Base-by-base conservation (phyloP, 2,329 filamentous ascomycete species). In the Sporothrix mexicana region DNA sequence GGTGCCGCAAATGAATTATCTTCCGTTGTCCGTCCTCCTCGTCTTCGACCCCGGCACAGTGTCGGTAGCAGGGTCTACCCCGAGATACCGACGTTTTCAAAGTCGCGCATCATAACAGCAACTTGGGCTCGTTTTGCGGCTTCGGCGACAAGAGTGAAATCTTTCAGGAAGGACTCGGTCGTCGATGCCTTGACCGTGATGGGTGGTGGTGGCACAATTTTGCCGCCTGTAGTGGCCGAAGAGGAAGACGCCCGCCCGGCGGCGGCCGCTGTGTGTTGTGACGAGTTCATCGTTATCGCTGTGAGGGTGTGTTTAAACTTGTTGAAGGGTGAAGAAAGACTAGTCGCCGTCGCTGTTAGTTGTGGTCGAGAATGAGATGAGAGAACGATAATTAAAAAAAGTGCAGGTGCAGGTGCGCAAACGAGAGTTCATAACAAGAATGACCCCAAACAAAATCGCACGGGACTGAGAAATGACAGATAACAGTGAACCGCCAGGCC, bases 91-190 rank as follows among this genome's bases (percentile, higher is more conserved):
- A 92, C 87, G 75, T 90, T 88, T 78, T 93, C 94, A 79, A 98
- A 87, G 81, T 98, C 95, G 75, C 95, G 88, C 86, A 95, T 92
- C 80, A 98, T 85, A 78, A 94, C 90, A 57, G 93, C 93, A 86
- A 98, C 93, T 82, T 98, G 94, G 10, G 95, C 95, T 57, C 95
- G 87, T 83, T 97, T 97, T 59, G 94, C 95, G 1, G 95, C 95
- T 84, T 98, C 95, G 49, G 95, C 95, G 57, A 98, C 88, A 43
- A 98, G 88, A 73, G 88, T 95, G 79, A 95, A 93, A 81, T 97
- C 92, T 78, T 91, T 90, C 74, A 97, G 86, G 79, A 94, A 94
- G 41, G 82, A 76, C 71, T 88, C 87, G 69, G 86, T 86, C 15
- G 85, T 85, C 0, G 83, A 78, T 1, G 79, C 71, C 76, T 81